Evolutionary conservation across 202 grass and related monocot species (phyloP), one percentile per base, ranked within the genome.

Genomic region (Schoenoplectus tabernaemontani): DNA sequence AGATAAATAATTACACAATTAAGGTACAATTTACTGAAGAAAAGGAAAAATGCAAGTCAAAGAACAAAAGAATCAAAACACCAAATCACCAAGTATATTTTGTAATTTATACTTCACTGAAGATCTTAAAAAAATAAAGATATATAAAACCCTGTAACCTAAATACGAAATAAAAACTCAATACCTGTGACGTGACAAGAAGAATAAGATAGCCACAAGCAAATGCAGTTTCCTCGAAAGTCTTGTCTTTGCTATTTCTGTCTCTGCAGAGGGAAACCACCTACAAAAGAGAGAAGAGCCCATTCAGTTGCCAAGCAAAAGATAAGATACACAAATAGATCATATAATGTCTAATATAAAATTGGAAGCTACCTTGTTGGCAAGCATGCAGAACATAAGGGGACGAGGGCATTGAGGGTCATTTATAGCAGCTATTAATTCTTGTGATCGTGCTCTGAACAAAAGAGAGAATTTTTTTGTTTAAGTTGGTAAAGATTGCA

Each of bases 151-250:
- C 5, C 5, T 58, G 7, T 23, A 58, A 23, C 4, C n/a, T 9
- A 9, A 58, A 58, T 9, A 58, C 7, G 51, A n/a, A 56, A 56
- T 1, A 5, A 56, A 12, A 56, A 56, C 17, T 56, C 51, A 44
- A 80, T 62, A 97, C 93, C 91, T 97, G 89, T 72, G 76, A 87
- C 51, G 89, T 86, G 59, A 97, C 89, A 51, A 91, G 82, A 77
- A 91, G 78, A 85, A 97, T 89, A 57, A 73, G 77, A 75, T 85
- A 77, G 30, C 54, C 79, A 64, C 73, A 87, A 59, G 87, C 87
- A 82, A 88, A 88, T 32, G 72, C 62, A 57, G 70, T 84, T 9
- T 50, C 67, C 4, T 79, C 54, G 56, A 82, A 88, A 36, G n/a
- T 85, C 77, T 69, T 84, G 42, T 43, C 78, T 63, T 80, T 62